Base-by-base conservation (phyloP, 2,329 filamentous ascomycete species). In the Graphium sp. region DNA sequence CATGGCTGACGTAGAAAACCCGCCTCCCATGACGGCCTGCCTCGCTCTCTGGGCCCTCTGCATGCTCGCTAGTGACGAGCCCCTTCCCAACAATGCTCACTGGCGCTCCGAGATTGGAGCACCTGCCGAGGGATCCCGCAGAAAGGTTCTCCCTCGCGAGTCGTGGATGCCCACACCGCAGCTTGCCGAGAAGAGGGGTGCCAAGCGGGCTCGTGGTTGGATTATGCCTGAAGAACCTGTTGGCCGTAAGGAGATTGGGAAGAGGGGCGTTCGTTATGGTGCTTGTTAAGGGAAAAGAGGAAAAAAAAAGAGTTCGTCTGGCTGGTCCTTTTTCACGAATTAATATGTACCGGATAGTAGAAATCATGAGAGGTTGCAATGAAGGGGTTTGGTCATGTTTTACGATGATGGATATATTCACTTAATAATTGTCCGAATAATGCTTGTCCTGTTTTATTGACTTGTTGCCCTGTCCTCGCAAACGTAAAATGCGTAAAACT, bases 1-100 rank as follows among this genome's bases (percentile, higher is more conserved):
- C 5, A 7, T 5, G 15, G 7, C 22, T 24, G 10, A 13, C 25
- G 26, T 29, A n/a, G 46, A 44, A 24, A 39, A 46, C 5, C 52
- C 54, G 26, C 48, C 58, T 5, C 60, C 63, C 31, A 60, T 81
- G 41, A 83, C 79, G 0, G 77, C 77, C 9, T 69, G 72, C 35
- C 60, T 85, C 6, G 79, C 79, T 1, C 64, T 85, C 19, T 85
- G 77, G 75, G 81, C 75, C 29, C 55, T 85, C 22, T 81, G 80
- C 50, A 74, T 77, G 60, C 58, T 81, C 26, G 74, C 74, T 15
- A 60, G 64, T 37, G 67, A 74, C 43, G 64, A 72, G 36, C 57
- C 62, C 2, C 53, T 65, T 5, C 60, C 61, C 3, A 43, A 60
- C 35, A 72, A 79, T 30, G 54, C 63, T 38, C 43, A 60, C 35